Conservation (phyloP, 495 filamentous ascomycete species). For the Letharia columbiana region DNA sequence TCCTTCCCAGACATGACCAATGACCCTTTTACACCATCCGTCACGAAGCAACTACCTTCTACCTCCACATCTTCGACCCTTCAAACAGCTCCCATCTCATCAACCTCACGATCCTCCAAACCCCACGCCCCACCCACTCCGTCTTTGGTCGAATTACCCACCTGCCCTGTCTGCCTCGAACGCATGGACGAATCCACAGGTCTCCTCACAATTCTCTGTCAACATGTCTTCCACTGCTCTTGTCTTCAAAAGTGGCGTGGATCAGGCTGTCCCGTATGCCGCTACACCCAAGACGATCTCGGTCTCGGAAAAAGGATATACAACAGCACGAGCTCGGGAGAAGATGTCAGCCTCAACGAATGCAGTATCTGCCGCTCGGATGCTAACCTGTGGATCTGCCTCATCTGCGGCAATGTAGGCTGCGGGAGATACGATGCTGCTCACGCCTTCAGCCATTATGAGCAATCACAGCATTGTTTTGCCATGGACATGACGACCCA, state of each 20-base stretch:
- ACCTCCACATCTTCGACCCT: slow-evolving; percentile 33
- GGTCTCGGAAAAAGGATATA: slow-evolving; percentile 28
- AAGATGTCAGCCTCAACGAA: slow-evolving; percentile 37
- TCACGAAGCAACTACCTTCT: slow-evolving; percentile 25
- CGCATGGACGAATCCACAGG: slow-evolving; percentile 97
- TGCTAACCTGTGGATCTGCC: slow-evolving; percentile 82
- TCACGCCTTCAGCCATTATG: slow-evolving; percentile 91
- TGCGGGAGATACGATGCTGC: slow-evolving; percentile 91
- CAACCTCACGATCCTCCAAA: slow-evolving; percentile 55
- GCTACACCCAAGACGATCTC: slow-evolving; percentile 64
- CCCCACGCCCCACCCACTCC: slow-evolving; percentile 89
- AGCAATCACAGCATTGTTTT: slow-evolving; percentile 79
- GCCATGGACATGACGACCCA: slow-evolving; percentile 88
- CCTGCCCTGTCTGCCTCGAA: slow-evolving; percentile 93
- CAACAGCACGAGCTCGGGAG: slow-evolving; percentile 17
- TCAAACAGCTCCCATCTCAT: slow-evolving; percentile 40
- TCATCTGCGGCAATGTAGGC: slow-evolving; percentile 89
- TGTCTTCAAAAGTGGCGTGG: slow-evolving; percentile 96
- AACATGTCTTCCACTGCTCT: slow-evolving; percentile 96
- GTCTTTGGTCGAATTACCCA: slow-evolving; percentile 81
- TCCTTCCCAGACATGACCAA: slow-evolving; percentile 52
- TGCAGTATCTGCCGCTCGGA: slow-evolving; percentile 70
- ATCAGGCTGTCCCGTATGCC: slow-evolving; percentile 86
- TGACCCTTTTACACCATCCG: slow-evolving; percentile 55
- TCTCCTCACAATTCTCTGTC: slow-evolving; percentile 89